Evolutionary conservation across 208 protist species (phyloP).

Genomic region (Phytomonas francai): DNA sequence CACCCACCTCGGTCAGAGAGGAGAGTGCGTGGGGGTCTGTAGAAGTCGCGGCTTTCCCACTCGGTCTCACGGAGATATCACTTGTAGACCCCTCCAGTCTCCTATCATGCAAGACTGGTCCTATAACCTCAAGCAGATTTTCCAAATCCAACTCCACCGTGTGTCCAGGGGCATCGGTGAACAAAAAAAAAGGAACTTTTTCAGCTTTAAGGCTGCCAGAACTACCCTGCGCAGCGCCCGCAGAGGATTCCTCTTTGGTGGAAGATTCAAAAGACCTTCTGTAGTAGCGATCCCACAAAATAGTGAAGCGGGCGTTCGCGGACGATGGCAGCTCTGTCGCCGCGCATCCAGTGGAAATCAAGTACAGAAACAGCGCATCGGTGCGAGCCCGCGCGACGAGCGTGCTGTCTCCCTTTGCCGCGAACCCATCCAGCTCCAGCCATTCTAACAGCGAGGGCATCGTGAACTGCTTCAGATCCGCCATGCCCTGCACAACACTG

Average conservation of each 20-base stretch:
- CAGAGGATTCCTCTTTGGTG: neutral
- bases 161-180: conserved; percentile 26
- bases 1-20: conserved; percentile 9
- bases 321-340: conserved; percentile 41
- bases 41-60: neutral
- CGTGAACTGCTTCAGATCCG: conserved; percentile 49
- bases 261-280: neutral
- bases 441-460: conserved; percentile 58
- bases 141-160: conserved; percentile 21
- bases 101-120: neutral
- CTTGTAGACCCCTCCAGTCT: neutral
- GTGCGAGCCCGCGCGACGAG: conserved; percentile 45
- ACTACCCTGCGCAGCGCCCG: neutral
- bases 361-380: conserved; percentile 62
- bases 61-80: neutral
- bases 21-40: neutral
- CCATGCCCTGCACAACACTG: conserved; percentile 41
- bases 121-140: conserved; percentile 18
- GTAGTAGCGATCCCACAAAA: conserved; percentile 48
- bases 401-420: conserved; percentile 32
- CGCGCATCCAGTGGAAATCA: conserved; percentile 52
- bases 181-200: conserved; percentile 17
- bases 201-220: neutral
- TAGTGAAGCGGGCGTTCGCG: conserved; percentile 21
- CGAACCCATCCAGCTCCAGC: conserved; percentile 44